Conservation (phyloP, 495 filamentous ascomycete genomes). For the Pyronema domesticum region DNA sequence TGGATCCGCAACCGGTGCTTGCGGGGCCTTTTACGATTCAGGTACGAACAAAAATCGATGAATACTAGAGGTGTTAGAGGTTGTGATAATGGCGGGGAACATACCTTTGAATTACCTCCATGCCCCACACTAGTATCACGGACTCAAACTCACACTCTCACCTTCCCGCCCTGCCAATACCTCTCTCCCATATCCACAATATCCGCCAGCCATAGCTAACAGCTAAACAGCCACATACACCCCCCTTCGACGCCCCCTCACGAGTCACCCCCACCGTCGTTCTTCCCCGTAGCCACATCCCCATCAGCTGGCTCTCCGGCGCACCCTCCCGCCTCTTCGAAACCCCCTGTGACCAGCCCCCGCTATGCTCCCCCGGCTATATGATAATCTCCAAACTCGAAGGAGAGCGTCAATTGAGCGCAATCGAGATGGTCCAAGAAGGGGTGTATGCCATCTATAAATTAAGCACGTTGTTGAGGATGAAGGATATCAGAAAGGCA, state of each 20-base stretch:
- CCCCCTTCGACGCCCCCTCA: constrained; percentile 18
- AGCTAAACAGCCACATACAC: constrained; percentile 12
- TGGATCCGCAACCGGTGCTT: neutral
- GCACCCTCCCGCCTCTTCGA: constrained; percentile 21
- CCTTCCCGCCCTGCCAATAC: too few species aligned
- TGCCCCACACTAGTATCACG: too few species aligned
- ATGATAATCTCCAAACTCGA: constrained; percentile 20
- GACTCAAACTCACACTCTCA: too few species aligned
- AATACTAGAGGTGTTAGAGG: too few species aligned
- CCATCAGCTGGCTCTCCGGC: constrained; percentile 21
- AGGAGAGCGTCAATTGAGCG: constrained; percentile 21
- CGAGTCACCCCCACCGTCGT: constrained; percentile 20
- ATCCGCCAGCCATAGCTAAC: neutral
- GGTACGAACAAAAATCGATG: too few species aligned
- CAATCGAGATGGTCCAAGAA: constrained; percentile 19
- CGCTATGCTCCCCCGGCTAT: constrained; percentile 12
- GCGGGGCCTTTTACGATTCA: neutral
- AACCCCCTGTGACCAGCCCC: constrained; percentile 5
- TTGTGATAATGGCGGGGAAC: neutral
- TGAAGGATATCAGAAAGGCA: constrained; percentile 22
- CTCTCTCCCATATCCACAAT: neutral
- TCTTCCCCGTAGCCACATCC: constrained; percentile 19
- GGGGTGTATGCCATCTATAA: constrained; percentile 21
- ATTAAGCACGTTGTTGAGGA: constrained; percentile 18
- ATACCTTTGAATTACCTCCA: too few species aligned